Evolutionary conservation across 257 asterid genomes (phyloP).

Genomic region (Rubia yunnanensis): DNA sequence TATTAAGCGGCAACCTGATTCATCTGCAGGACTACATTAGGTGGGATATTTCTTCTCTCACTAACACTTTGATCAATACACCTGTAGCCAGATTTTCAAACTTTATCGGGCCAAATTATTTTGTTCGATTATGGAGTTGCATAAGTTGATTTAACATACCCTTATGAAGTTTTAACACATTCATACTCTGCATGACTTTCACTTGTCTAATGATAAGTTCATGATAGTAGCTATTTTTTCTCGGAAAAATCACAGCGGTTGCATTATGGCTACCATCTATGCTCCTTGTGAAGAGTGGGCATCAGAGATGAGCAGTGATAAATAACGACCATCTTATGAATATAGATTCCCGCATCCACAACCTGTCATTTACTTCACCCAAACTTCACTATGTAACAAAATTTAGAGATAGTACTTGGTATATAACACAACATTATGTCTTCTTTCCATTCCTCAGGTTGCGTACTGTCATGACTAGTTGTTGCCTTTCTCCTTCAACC

Average conservation of each 20-base stretch:
- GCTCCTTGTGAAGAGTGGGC: not conserved
- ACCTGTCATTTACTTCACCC: slow-evolving; percentile 1
- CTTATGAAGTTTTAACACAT: not conserved
- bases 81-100: not conserved
- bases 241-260: not conserved
- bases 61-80: not conserved
- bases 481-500: slow-evolving; percentile 97
- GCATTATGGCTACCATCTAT: not conserved
- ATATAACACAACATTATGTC: slow-evolving; percentile 10
- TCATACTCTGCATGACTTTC: not conserved
- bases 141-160: not conserved
- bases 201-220: not conserved
- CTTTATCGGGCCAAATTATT: not conserved
- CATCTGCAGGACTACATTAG: not conserved
- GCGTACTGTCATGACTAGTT: slow-evolving; percentile 88
- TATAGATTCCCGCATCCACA: not conserved
- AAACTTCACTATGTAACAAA: slow-evolving; percentile 3
- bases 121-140: not conserved
- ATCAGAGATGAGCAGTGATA: not conserved
- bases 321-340: not conserved
- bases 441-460: slow-evolving; percentile 39
- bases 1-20: not conserved
- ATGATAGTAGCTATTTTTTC: not conserved
- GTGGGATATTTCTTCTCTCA: not conserved
- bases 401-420: slow-evolving; percentile 1